Evolutionary conservation across 1,139 yeast species (phyloP).

Genomic region (Geotrichum phurueaensis): DNA sequence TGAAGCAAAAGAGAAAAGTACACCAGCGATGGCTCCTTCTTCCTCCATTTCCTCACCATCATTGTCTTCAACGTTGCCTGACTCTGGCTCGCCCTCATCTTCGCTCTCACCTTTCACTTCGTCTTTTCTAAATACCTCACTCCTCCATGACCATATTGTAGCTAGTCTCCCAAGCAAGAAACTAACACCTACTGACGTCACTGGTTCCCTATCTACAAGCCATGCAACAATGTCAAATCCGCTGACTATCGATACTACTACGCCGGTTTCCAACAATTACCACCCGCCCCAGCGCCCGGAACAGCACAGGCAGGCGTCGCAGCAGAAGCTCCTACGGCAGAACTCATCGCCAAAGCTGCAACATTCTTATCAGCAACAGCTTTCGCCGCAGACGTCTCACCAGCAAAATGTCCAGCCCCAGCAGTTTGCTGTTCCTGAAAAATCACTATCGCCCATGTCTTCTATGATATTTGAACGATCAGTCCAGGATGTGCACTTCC

Average conservation of each 20-base stretch:
- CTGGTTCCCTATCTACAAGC: not conserved
- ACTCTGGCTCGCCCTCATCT: not conserved
- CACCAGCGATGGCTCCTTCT: not conserved
- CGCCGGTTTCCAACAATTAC: not conserved
- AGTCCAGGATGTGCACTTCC: conserved; percentile 32
- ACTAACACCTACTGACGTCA: not conserved
- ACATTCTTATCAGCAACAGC: not conserved
- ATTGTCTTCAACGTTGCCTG: conserved; percentile 1
- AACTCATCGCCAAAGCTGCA: not conserved
- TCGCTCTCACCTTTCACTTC: not conserved
- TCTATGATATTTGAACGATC: conserved; percentile 39
- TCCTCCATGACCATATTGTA: not conserved
- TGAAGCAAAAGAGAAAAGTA: not conserved
- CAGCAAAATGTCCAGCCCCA: not conserved
- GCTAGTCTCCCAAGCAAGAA: not conserved
- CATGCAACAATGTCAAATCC: not conserved
- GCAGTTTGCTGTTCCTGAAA: not conserved
- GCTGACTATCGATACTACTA: not conserved
- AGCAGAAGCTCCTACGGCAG: not conserved
- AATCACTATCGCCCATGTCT: conserved; percentile 30
- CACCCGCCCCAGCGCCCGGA: not conserved
- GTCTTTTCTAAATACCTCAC: not conserved
- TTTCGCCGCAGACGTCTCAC: not conserved
- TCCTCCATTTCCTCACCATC: conserved; percentile 17
- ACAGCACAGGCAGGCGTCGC: not conserved